Evolutionary conservation across 2,329 filamentous ascomycete genomes (phyloP).

Genomic region (Xylaria sp.): DNA sequence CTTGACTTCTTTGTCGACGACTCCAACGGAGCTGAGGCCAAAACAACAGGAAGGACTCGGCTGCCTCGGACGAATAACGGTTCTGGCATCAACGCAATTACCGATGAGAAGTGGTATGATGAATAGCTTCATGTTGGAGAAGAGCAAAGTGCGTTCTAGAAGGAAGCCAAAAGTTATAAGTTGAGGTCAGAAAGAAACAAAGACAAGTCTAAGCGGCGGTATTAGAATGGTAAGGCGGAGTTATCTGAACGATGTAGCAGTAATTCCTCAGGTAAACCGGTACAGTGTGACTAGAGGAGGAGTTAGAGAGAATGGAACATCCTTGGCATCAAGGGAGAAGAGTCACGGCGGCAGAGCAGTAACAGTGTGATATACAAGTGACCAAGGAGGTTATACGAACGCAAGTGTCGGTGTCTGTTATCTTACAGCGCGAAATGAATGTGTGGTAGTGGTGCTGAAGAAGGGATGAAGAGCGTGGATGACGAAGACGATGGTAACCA

Average conservation of each 20-base stretch:
- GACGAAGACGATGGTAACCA: background rate
- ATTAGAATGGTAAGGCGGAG: background rate
- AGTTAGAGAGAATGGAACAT: conserved; percentile 16
- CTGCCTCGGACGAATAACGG: conserved; percentile 28
- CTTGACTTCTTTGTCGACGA: conserved; percentile 32
- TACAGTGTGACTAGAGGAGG: conserved; percentile 22
- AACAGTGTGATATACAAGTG: conserved; percentile 4
- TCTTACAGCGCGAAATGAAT: conserved; percentile 3
- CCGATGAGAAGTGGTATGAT: conserved; percentile 27
- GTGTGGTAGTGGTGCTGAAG: background rate
- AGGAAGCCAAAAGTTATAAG: conserved; percentile 15
- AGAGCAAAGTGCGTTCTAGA: background rate
- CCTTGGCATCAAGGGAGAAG: conserved; percentile 7
- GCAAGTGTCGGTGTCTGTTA: conserved; percentile 5
- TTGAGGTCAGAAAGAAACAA: conserved; percentile 10
- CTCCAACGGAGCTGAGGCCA: conserved; percentile 36
- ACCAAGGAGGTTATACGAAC: background rate
- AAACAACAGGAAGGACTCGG: conserved; percentile 35
- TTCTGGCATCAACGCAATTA: conserved; percentile 16
- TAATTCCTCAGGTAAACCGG: conserved; percentile 24
- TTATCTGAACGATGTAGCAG: conserved; percentile 5
- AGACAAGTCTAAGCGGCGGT: no score
- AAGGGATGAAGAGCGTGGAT: background rate
- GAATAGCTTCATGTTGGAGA: conserved; percentile 31
- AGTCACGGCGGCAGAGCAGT: background rate